Base-by-base conservation (phyloP, 169 alveolate species). In the Babesia divergens region DNA sequence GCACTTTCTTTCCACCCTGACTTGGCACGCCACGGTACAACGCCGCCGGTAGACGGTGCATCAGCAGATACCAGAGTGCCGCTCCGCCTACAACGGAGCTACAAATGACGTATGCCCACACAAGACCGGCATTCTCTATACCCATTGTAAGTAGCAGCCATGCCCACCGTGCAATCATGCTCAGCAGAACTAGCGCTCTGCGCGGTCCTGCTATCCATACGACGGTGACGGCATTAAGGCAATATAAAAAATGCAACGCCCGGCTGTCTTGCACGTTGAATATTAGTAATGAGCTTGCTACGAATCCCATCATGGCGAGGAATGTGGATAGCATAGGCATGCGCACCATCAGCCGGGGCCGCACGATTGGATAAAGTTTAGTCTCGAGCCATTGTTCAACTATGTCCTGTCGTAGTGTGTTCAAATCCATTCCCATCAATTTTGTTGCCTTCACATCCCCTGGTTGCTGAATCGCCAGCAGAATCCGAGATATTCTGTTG, bases 271-370 rank as follows among this genome's bases (percentile, higher is more conserved):
- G 32, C 47, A 46, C 72, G 35, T 22, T 62, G 26, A 26, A 43
- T 31, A 62, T 11, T 9, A 43, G 40, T 32, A 29, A 0, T 4
- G 72, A 44, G 49, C 60, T 31, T 28, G 35, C 51, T 13, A 44
- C 1, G 0, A 42, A 24, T 3, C 44, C 42, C 26, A 28, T 37
- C 46, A 47, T 47, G 51, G 72, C 72, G 29, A 43, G 47, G 44
- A 62, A 18, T 0, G 72, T 62, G 13, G 72, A 29, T 44, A 62
- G 47, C n/a, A 26, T 0, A 3, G 72, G 72, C 59, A 62, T 42
- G 46, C 72, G 72, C 3, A 62, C 5, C 62, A 47, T 62, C 20
- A 62, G 40, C 6, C 0, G 26, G 37, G 14, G 37, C 20, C 72
- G 72, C 29, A 62, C 18, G 18, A 32, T 16, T 2, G 72, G 72